phyloP scores from a whole-genome alignment of 2,329 filamentous ascomycete genomes.

The Pseudocercospora crystallina region DNA sequence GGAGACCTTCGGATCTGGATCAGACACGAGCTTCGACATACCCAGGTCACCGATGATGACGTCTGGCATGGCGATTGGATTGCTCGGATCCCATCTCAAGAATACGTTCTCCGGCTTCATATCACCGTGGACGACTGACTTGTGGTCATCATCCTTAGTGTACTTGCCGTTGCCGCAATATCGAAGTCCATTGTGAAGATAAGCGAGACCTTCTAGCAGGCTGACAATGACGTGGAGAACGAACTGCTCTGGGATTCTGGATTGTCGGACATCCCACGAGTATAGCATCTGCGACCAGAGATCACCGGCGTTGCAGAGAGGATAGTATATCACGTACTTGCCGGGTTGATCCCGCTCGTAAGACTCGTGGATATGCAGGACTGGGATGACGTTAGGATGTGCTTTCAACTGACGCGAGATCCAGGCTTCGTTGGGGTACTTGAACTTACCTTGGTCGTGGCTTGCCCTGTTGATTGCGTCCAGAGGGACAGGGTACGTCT shows the following conservation, averaged over 20 bases:
- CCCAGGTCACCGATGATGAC: conserved; percentile 25
- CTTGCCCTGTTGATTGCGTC: too few species aligned
- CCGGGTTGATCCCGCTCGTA: too few species aligned
- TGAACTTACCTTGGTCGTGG: too few species aligned
- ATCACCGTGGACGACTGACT: conserved; percentile 20
- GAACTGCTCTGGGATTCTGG: conserved; percentile 8
- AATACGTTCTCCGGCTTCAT: conserved; percentile 25
- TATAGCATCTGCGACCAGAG: conserved; percentile 7
- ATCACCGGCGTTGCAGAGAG: conserved; percentile 19
- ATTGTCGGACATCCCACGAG: neutral
- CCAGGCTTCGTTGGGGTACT: too few species aligned
- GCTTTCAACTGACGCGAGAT: too few species aligned
- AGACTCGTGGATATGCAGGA: too few species aligned
- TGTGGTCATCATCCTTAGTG: conserved; percentile 11
- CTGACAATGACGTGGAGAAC: conserved; percentile 18
- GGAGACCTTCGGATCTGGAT: neutral
- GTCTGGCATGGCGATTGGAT: conserved; percentile 15
- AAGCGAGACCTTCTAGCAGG: conserved; percentile 19
- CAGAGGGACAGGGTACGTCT: too few species aligned
- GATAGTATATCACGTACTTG: too few species aligned
- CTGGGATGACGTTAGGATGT: too few species aligned
- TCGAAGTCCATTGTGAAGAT: conserved; percentile 23
- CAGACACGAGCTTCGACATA: neutral
- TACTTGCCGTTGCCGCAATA: conserved; percentile 6
- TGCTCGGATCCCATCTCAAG: conserved; percentile 12